phyloP scores from a whole-genome alignment of 2,329 filamentous ascomycete genomes.

The Xylaria hypoxylon region DNA sequence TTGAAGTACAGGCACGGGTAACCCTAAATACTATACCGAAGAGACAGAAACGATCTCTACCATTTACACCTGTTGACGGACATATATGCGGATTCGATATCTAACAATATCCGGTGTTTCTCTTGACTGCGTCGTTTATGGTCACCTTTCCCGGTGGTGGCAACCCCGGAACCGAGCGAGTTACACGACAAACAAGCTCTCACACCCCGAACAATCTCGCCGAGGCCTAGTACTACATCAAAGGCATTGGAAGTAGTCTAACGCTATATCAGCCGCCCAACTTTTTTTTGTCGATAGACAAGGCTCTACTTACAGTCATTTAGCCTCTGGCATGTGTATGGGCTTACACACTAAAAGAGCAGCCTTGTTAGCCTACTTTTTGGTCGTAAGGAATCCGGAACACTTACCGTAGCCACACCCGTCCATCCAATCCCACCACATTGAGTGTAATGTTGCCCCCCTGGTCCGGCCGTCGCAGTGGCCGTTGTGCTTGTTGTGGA shows the following conservation, averaged over 20 bases:
- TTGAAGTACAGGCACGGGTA: no score
- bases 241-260: constrained; percentile 37
- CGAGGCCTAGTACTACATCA: not conserved
- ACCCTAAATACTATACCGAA: not conserved
- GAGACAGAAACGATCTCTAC: not conserved
- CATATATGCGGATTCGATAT: not conserved
- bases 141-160: not conserved
- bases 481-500: constrained; percentile 27
- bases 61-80: not conserved
- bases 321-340: constrained; percentile 29
- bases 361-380: constrained; percentile 11
- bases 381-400: no score
- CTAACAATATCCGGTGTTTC: not conserved
- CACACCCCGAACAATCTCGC: not conserved
- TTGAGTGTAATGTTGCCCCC: constrained; percentile 27
- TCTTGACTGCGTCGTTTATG: not conserved
- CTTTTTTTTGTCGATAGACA: no score
- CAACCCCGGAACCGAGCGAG: not conserved
- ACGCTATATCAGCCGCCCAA: constrained; percentile 1
- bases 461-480: constrained; percentile 21
- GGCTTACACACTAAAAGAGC: constrained; percentile 33
- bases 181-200: not conserved
- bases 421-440: constrained; percentile 35
- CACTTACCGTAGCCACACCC: constrained; percentile 29
- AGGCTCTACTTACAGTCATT: constrained; percentile 36